Percentiles rank a stretch among this genome's conserved stretches.
Evolutionary conservation across 441 rosid genomes (phyloP).

Genomic region (Pelargonium fulgidum): DNA sequence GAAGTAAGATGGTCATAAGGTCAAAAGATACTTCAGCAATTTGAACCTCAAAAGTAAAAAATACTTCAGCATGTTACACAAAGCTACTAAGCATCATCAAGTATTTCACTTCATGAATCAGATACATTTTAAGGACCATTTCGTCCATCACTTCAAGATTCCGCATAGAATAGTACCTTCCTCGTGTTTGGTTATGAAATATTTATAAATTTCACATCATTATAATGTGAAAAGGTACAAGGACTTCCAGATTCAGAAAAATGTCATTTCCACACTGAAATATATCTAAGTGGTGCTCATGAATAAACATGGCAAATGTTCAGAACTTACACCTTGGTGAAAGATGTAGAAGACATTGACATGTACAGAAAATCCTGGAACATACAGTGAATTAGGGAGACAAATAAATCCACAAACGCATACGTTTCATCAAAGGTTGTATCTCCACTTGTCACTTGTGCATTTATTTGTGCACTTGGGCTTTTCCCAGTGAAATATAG

Average conservation of each 20-base stretch:
- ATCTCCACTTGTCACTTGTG: too few species aligned
- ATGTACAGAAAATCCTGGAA: constrained; percentile 70
- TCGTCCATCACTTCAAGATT: neutral
- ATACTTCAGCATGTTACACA: neutral
- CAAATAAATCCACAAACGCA: too few species aligned
- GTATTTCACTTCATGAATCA: neutral
- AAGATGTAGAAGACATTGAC: constrained; percentile 65
- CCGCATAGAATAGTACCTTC: neutral
- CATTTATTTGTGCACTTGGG: too few species aligned
- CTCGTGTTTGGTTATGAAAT: neutral
- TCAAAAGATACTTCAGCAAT: neutral
- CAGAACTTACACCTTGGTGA: constrained; percentile 50
- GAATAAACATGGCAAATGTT: constrained; percentile 2
- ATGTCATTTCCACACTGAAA: neutral
- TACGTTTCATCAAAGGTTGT: neutral
- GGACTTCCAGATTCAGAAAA: constrained; percentile 62
- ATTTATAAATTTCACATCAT: constrained; percentile 4
- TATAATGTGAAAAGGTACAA: constrained; percentile 36
- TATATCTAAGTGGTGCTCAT: neutral
- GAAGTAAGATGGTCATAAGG: neutral
- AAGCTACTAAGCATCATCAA: neutral
- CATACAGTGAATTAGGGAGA: constrained; percentile 32
- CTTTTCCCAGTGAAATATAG: too few species aligned
- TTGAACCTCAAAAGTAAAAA: neutral
- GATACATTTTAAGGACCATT: neutral